Evolutionary conservation across 2,329 filamentous ascomycete species (phyloP).

Genomic region (Monilinia fructicola): DNA sequence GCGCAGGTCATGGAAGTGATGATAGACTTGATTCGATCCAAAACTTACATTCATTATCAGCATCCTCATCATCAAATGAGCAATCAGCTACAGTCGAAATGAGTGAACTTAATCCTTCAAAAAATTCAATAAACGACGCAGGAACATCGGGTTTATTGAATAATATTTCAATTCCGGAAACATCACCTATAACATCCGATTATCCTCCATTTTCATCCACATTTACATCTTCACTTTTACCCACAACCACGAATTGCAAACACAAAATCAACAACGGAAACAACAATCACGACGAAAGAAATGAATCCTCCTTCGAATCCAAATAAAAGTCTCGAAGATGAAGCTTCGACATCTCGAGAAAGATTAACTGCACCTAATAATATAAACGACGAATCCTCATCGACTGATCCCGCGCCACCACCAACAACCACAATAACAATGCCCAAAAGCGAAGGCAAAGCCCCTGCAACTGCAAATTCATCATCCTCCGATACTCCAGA

Average conservation of each 20-base stretch:
- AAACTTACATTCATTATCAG: neutral
- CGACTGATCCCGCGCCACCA: neutral
- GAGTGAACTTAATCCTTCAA: neutral
- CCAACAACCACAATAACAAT: neutral
- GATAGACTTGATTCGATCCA: neutral
- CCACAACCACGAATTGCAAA: neutral
- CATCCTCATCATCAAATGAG: neutral
- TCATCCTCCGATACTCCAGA: neutral
- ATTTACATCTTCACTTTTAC: neutral
- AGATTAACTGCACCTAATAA: neutral
- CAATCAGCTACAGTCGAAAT: conserved; percentile 15
- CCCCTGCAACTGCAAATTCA: neutral
- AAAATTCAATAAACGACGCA: neutral
- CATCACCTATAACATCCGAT: conserved; percentile 10
- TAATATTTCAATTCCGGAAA: conserved; percentile 19
- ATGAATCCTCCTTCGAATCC: conserved; percentile 1
- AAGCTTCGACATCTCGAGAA: neutral
- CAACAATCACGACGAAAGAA: neutral
- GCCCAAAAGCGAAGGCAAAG: conserved; percentile 15
- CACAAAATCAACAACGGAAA: neutral
- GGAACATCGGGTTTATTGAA: conserved; percentile 19
- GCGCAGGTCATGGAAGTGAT: neutral
- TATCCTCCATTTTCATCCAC: neutral
- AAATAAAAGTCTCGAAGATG: neutral
- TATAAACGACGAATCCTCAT: conserved; percentile 3